phyloP scores from a whole-genome alignment of 2,329 filamentous ascomycete species.

The Juglanconis oblonga region DNA sequence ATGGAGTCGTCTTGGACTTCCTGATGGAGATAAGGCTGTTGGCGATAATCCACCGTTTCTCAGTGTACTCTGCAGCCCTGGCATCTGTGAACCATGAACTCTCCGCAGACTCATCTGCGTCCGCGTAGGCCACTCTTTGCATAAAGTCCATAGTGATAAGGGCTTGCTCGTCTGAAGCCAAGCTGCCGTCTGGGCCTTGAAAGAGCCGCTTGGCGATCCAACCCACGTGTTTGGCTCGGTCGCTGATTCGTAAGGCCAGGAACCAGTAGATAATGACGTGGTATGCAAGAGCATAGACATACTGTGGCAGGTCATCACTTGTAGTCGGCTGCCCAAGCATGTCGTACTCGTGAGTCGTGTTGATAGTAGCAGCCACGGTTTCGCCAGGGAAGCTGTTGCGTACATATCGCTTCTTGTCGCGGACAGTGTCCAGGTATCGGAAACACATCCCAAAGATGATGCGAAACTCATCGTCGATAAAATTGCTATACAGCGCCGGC shows the following conservation, averaged over 20 bases:
- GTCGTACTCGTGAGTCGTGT: slow-evolving; percentile 25
- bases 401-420: slow-evolving; percentile 58
- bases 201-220: slow-evolving; percentile 91
- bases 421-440: slow-evolving; percentile 84
- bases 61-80: slow-evolving; percentile 63
- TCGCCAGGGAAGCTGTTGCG: slow-evolving; percentile 46
- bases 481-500: slow-evolving; percentile 81
- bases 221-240: slow-evolving; percentile 78
- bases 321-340: slow-evolving; percentile 29
- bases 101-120: slow-evolving; percentile 72
- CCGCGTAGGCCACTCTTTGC: slow-evolving; percentile 82
- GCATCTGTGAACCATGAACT: slow-evolving; percentile 64
- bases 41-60: slow-evolving; percentile 70
- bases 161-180: slow-evolving; percentile 84
- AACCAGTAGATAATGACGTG: slow-evolving; percentile 99
- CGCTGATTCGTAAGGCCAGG: slow-evolving; percentile 78
- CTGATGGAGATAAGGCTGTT: slow-evolving; percentile 73
- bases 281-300: slow-evolving; percentile 90
- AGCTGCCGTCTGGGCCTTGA: slow-evolving; percentile 69
- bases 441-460: slow-evolving; percentile 95
- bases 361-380: slow-evolving; percentile 28
- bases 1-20: slow-evolving; percentile 63
- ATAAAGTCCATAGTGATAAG: slow-evolving; percentile 93
- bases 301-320: slow-evolving; percentile 80
- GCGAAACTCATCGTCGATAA: slow-evolving; percentile 87